Evolutionary conservation across 179 eudicot species (phyloP), one percentile per base, ranked within the genome.

Genomic region (Beta macrorhiza): DNA sequence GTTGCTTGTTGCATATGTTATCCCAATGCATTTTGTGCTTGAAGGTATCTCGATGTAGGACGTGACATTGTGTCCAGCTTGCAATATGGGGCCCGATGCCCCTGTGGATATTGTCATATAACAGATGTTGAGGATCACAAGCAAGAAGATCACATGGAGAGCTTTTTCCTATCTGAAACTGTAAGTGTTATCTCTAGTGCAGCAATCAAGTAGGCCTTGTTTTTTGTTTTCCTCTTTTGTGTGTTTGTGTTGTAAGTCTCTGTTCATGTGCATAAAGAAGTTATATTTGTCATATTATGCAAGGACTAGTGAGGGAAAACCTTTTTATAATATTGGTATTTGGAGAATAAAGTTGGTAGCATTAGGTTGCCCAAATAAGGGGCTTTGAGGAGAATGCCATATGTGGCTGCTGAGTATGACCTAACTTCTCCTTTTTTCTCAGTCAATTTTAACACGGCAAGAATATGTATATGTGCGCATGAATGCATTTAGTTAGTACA

Each of bases 91-190:
- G 98, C 99, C 13, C 91, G 97, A 82, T 96, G 99, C 86, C 89
- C 92, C 15, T 96, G 99, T 88, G 99, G 99, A 79, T 96, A 94
- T 89, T 96, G 99, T 81, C 99, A 94, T 86, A 94, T 96, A 81
- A 85, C 93, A 74, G 99, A 96, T 85, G 99, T 96, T 62, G 99
- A 96, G 89, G 89, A 87, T 89, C 99, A 96, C 91, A 87, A 85
- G 82, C 98, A 89, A 87, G 99, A 96, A 89, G 98, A 96, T 86
- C 94, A 94, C 87, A 96, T 96, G 99, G 99, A 96, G 87, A 96
- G 99, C 87, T 96, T 96, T 87, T 96, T 96, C 79, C 88, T 96
- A 78, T 94, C 99, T 59, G 99, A 96, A 89, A 96, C 99, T 52
- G 99, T 96, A 89, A 86, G 91, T 59, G 12, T 67, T 55, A 4